phyloP scores from a whole-genome alignment of 179 eudicot species.

The Amaranthus tricolor region DNA sequence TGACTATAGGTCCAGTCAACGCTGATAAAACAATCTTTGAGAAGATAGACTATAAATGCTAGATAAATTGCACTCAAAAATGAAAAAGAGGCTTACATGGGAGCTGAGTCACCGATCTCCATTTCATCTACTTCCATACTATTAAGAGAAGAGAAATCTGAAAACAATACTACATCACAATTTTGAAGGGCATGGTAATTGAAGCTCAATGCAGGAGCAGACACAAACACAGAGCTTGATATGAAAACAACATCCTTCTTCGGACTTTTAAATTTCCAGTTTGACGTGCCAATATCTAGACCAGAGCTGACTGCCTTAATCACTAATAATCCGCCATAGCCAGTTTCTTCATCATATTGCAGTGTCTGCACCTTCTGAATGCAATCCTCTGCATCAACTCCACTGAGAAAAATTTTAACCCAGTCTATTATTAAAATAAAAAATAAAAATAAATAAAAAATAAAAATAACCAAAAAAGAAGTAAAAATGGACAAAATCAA shows the following conservation, averaged over 20 bases:
- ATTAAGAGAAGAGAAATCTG: conserved; percentile 56
- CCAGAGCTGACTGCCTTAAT: conserved; percentile 83
- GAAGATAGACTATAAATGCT: conserved; percentile 1
- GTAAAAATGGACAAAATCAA: background rate
- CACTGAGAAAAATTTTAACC: conserved; percentile 49
- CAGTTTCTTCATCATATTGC: conserved; percentile 77
- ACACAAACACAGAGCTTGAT: conserved; percentile 51
- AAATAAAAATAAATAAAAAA: background rate
- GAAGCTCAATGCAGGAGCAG: conserved; percentile 62
- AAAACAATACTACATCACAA: conserved; percentile 55
- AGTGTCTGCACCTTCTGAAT: conserved; percentile 62
- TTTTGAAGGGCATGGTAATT: conserved; percentile 65
- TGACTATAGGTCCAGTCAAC: background rate
- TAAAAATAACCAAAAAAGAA: background rate
- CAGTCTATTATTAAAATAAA: background rate
- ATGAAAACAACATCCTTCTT: conserved; percentile 47
- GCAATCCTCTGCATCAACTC: conserved; percentile 75
- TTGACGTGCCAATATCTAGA: conserved; percentile 81
- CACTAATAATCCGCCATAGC: conserved; percentile 68
- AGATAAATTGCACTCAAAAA: conserved; percentile 20
- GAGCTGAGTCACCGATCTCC: conserved; percentile 30
- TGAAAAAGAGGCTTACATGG: conserved; percentile 23
- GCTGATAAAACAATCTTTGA: background rate
- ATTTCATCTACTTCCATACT: conserved; percentile 27
- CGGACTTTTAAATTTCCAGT: conserved; percentile 69